phyloP scores from a whole-genome alignment of 345 rosid genomes.

The Psidium guajava region DNA sequence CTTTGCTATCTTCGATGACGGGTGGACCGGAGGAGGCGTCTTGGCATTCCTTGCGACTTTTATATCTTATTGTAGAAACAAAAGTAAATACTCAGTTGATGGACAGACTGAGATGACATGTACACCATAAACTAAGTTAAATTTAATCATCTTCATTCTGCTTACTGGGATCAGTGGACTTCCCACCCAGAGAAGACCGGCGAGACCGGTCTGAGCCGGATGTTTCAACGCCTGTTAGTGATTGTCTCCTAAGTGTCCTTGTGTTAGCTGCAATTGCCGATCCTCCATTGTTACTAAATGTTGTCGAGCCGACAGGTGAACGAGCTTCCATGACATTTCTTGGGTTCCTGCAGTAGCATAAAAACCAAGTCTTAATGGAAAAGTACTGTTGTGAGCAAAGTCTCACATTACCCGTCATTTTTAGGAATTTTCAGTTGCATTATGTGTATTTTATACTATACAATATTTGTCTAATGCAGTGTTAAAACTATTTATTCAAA shows the following conservation, averaged over 20 bases:
- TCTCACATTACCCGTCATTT: not conserved
- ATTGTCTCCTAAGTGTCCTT: slow-evolving; percentile 55
- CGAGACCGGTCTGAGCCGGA: slow-evolving; percentile 38
- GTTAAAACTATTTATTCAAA: not conserved
- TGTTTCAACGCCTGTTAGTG: slow-evolving; percentile 53
- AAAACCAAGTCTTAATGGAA: not conserved
- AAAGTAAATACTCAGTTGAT: not conserved
- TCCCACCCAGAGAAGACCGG: slow-evolving; percentile 78
- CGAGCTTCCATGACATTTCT: slow-evolving; percentile 17
- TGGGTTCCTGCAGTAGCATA: slow-evolving; percentile 24
- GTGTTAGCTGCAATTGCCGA: slow-evolving; percentile 29
- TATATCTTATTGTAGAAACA: not conserved
- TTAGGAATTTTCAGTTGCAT: not conserved
- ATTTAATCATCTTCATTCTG: not conserved
- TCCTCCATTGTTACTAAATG: slow-evolving; percentile 16
- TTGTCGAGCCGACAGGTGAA: slow-evolving; percentile 21
- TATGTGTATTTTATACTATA: not conserved
- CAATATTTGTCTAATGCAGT: not conserved
- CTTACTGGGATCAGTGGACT: slow-evolving; percentile 41
- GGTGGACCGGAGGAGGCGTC: slow-evolving; percentile 68
- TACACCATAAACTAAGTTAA: not conserved
- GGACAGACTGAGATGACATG: not conserved
- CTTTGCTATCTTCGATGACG: slow-evolving; percentile 23
- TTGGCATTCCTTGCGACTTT: slow-evolving; percentile 45
- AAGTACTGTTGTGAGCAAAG: not conserved